Percentiles rank a stretch among this genome's conserved stretches.
phyloP scores from a whole-genome alignment of 2,329 filamentous ascomycete species.

The Monilinia aucupariae region DNA sequence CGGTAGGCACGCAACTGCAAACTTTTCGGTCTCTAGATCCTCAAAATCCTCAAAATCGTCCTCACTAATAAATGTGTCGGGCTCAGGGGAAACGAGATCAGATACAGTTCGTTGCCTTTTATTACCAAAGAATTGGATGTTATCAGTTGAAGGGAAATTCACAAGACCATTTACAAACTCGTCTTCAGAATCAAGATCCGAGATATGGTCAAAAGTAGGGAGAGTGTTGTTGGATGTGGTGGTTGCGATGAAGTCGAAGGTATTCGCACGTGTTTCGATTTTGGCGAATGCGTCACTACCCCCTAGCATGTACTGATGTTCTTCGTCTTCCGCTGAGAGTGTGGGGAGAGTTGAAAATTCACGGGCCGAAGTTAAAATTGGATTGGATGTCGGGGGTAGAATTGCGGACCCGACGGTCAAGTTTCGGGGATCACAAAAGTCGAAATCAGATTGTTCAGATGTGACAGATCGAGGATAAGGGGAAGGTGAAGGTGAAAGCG shows the following conservation, averaged over 20 bases:
- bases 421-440: constrained; percentile 89
- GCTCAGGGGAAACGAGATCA: constrained; percentile 61
- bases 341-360: constrained; percentile 63
- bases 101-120: constrained; percentile 68
- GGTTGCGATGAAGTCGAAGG: constrained; percentile 40
- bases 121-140: constrained; percentile 53
- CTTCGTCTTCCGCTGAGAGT: constrained; percentile 57
- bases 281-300: constrained; percentile 24
- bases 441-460: constrained; percentile 59
- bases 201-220: constrained; percentile 76
- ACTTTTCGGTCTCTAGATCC: constrained; percentile 60
- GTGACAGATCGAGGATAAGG: constrained; percentile 66
- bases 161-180: constrained; percentile 73
- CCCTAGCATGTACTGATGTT: constrained; percentile 46
- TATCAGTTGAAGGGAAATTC: constrained; percentile 56
- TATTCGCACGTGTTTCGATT: constrained; percentile 45
- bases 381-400: constrained; percentile 24
- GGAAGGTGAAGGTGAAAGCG: constrained; percentile 80
- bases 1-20: constrained; percentile 56
- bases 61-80: constrained; percentile 72
- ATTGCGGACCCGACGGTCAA: constrained; percentile 62
- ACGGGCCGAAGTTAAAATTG: constrained; percentile 42
- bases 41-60: constrained; percentile 73
- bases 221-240: constrained; percentile 51
- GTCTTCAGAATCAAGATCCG: constrained; percentile 86